Evolutionary conservation across 495 filamentous ascomycete genomes (phyloP).

Genomic region (Aspergillus cavernicola): DNA sequence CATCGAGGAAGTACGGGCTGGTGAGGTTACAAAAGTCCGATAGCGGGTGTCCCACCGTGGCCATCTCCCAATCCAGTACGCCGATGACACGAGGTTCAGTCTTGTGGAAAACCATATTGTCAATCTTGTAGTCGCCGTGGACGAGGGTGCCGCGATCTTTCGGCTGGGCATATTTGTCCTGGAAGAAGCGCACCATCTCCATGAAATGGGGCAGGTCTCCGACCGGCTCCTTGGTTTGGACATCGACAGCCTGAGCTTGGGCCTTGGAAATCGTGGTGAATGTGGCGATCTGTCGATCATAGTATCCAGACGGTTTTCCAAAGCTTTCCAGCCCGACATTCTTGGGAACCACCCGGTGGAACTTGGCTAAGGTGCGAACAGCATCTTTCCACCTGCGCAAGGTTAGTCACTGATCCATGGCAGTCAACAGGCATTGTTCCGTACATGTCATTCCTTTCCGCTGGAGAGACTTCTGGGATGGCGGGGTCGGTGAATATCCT

Average conservation of each 20-base stretch:
- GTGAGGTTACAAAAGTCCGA: conserved; percentile 81
- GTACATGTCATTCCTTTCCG: conserved; percentile 69
- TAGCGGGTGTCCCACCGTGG: conserved; percentile 89
- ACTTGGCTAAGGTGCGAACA: conserved; percentile 74
- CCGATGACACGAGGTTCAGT: conserved; percentile 86
- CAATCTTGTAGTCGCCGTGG: conserved; percentile 97
- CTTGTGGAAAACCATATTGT: conserved; percentile 92
- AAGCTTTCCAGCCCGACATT: conserved; percentile 64
- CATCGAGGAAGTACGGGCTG: conserved; percentile 60
- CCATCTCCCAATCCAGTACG: conserved; percentile 97
- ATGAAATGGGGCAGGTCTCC: conserved; percentile 79
- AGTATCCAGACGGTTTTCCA: conserved; percentile 75
- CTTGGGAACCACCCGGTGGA: conserved; percentile 71
- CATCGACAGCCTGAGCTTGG: conserved; percentile 70
- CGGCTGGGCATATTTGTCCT: conserved; percentile 60
- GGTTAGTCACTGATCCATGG: conserved; percentile 9
- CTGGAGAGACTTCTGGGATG: conserved; percentile 67
- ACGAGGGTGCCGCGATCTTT: conserved; percentile 73
- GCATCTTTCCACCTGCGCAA: conserved; percentile 72
- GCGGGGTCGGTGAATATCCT: conserved; percentile 87
- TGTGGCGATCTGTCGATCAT: conserved; percentile 80
- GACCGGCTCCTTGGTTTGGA: conserved; percentile 70
- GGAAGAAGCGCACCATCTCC: conserved; percentile 77
- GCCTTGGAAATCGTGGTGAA: conserved; percentile 71
- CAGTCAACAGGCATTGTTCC: conserved; percentile 10